A percentile compares a stretch with the other conserved stretches of the same genome.
phyloP scores from a whole-genome alignment of 2,329 filamentous ascomycete species.

The Raffaelea arxii region DNA sequence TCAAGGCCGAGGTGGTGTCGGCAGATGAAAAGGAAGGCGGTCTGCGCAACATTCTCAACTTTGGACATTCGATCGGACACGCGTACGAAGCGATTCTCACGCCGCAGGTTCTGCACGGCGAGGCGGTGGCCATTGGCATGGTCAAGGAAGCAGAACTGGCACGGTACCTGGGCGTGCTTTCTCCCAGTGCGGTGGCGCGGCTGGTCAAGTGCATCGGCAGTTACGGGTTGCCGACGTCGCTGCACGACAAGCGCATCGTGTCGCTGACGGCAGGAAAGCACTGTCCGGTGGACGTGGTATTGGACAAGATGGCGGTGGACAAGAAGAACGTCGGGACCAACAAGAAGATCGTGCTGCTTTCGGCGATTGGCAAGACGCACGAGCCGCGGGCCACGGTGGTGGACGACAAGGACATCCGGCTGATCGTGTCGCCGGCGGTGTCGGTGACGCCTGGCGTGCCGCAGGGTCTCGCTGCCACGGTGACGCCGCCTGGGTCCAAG shows the following conservation, averaged over 20 bases:
- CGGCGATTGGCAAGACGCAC: conserved; percentile 77
- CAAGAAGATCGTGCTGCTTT: conserved; percentile 92
- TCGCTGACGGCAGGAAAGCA: conserved; percentile 77
- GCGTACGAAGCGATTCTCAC: conserved; percentile 93
- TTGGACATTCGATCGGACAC: conserved; percentile 96
- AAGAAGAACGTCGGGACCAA: conserved; percentile 96
- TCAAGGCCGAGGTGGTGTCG: conserved; percentile 92
- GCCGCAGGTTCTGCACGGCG: conserved; percentile 89
- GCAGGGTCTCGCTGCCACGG: conserved; percentile 41
- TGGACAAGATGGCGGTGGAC: conserved; percentile 93
- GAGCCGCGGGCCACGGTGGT: conserved; percentile 85
- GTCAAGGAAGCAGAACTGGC: conserved; percentile 94
- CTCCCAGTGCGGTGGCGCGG: conserved; percentile 78
- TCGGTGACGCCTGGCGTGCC: conserved; percentile 65
- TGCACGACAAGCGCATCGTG: conserved; percentile 73
- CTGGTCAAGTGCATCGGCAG: conserved; percentile 89
- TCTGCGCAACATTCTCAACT: conserved; percentile 88
- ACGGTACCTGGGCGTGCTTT: conserved; percentile 75
- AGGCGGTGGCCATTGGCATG: conserved; percentile 96
- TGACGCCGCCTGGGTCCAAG: conserved; percentile 90
- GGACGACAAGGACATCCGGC: conserved; percentile 72
- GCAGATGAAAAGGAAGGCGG: conserved; percentile 91
- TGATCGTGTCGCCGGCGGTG: conserved; percentile 73
- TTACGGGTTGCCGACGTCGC: conserved; percentile 78
- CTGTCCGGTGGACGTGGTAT: conserved; percentile 75